Conservation (phyloP, 2,329 filamentous ascomycete species). For the Penicillium sp. region DNA sequence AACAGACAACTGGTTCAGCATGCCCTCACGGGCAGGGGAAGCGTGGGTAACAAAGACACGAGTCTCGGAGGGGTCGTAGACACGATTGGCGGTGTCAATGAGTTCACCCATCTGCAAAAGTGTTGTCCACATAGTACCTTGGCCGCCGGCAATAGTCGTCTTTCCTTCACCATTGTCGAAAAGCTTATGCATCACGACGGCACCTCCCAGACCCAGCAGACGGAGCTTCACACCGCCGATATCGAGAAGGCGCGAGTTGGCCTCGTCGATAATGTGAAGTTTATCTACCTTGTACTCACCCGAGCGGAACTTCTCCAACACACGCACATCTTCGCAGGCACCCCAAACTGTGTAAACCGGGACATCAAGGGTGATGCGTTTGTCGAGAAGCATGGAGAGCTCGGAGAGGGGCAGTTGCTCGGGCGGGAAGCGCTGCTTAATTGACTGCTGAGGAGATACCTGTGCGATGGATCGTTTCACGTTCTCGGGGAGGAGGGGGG, state of each 20-base stretch:
- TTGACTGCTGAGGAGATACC: slow-evolving; percentile 63
- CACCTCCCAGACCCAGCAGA: slow-evolving; percentile 87
- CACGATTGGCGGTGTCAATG: slow-evolving; percentile 94
- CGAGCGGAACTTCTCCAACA: slow-evolving; percentile 94
- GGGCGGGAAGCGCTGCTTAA: slow-evolving; percentile 81
- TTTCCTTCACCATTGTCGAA: slow-evolving; percentile 98
- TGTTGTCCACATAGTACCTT: slow-evolving; percentile 99
- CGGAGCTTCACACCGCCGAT: slow-evolving; percentile 94
- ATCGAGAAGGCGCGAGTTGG: slow-evolving; percentile 91
- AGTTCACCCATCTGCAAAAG: slow-evolving; percentile 97
- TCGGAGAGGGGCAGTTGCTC: slow-evolving; percentile 89
- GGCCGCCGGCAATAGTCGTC: slow-evolving; percentile 95
- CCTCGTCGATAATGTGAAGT: slow-evolving; percentile 97
- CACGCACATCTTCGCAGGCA: slow-evolving; percentile 95
- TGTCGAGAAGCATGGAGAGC: slow-evolving; percentile 82
- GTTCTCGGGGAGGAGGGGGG: slow-evolving; percentile 81
- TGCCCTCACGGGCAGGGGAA: slow-evolving; percentile 91
- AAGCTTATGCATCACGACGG: slow-evolving; percentile 99
- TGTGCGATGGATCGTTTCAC: slow-evolving; percentile 67
- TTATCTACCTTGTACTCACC: slow-evolving; percentile 98
- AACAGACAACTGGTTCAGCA: slow-evolving; percentile 95
- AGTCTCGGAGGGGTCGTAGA: slow-evolving; percentile 97
- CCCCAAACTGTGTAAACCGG: slow-evolving; percentile 99
- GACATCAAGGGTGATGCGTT: slow-evolving; percentile 86
- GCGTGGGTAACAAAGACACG: slow-evolving; percentile 96